Conservation (phyloP, 371 early-diverging fungal species). For the Rhizomucor miehei region DNA sequence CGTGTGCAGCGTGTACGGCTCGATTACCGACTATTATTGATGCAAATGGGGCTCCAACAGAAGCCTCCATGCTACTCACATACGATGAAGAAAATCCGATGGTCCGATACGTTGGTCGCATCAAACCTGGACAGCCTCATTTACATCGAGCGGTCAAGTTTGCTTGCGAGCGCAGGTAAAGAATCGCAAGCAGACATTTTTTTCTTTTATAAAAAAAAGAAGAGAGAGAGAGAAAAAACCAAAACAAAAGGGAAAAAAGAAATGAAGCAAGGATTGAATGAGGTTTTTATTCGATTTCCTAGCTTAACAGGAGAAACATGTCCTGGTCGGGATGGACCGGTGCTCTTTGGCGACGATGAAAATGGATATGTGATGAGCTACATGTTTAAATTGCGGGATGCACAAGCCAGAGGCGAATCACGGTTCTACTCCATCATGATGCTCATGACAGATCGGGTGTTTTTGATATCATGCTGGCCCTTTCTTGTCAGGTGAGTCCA, state of each 20-base stretch:
- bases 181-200: no score
- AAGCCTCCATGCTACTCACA: conserved; percentile 42
- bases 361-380: conserved; percentile 73
- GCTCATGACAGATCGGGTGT: conserved; percentile 69
- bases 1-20: conserved; percentile 49
- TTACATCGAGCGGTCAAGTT: conserved; percentile 53
- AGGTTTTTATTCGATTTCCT: neutral
- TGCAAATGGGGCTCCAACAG: conserved; percentile 18
- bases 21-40: conserved; percentile 34
- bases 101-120: conserved; percentile 45
- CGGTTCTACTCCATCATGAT: conserved; percentile 67
- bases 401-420: conserved; percentile 67
- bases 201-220: no score
- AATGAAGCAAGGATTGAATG: neutral
- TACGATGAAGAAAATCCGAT: conserved; percentile 44
- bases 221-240: neutral
- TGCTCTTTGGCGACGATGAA: conserved; percentile 72
- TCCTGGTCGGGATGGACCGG: conserved; percentile 70
- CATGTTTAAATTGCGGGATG: conserved; percentile 69
- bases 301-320: conserved; percentile 70
- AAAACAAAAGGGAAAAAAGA: neutral
- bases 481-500: conserved; percentile 58
- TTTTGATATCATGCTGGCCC: conserved; percentile 68
- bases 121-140: conserved; percentile 48
- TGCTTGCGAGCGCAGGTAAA: conserved; percentile 62